Conservation (phyloP, 2,329 filamentous ascomycete species). For the Xylaria sp. region DNA sequence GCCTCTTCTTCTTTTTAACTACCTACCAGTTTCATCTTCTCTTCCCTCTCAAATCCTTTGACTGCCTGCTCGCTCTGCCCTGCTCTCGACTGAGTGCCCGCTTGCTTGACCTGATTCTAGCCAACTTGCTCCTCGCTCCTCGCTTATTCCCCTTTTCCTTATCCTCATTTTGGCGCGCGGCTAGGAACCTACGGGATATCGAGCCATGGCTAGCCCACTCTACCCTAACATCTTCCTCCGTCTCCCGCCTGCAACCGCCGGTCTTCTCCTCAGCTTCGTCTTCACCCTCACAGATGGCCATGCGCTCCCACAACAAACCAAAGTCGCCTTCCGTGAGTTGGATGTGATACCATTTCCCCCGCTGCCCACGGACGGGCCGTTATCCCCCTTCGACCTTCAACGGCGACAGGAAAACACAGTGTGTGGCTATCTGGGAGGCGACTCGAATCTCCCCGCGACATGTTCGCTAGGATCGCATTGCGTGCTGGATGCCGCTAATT, state of each 20-base stretch:
- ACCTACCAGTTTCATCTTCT: slow-evolving; percentile 28
- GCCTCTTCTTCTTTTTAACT: slow-evolving; percentile 34
- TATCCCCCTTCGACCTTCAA: slow-evolving; percentile 44
- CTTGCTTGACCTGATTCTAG: slow-evolving; percentile 15
- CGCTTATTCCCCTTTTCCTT: slow-evolving; percentile 3
- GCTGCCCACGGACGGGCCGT: slow-evolving; percentile 49
- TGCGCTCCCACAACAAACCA: slow-evolving; percentile 50
- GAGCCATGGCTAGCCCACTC: slow-evolving; percentile 42
- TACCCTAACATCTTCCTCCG: slow-evolving; percentile 43
- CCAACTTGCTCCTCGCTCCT: neutral
- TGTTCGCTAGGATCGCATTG: slow-evolving; percentile 65
- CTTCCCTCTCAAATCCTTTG: slow-evolving; percentile 23
- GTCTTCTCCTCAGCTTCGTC: slow-evolving; percentile 45
- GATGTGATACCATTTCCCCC: slow-evolving; percentile 49
- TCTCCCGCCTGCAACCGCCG: slow-evolving; percentile 44
- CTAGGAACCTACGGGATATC: slow-evolving; percentile 13
- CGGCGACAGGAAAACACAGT: slow-evolving; percentile 58
- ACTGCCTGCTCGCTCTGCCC: slow-evolving; percentile 23
- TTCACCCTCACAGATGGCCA: slow-evolving; percentile 44
- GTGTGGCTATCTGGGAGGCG: slow-evolving; percentile 62
- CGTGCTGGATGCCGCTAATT: slow-evolving; percentile 56
- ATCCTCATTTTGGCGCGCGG: slow-evolving; percentile 5
- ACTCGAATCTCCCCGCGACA: slow-evolving; percentile 59
- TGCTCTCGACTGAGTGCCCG: no score
- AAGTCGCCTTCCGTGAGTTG: slow-evolving; percentile 45